Conservation (phyloP, 148 eudicot species). For the Vaccinium vitisidaea region DNA sequence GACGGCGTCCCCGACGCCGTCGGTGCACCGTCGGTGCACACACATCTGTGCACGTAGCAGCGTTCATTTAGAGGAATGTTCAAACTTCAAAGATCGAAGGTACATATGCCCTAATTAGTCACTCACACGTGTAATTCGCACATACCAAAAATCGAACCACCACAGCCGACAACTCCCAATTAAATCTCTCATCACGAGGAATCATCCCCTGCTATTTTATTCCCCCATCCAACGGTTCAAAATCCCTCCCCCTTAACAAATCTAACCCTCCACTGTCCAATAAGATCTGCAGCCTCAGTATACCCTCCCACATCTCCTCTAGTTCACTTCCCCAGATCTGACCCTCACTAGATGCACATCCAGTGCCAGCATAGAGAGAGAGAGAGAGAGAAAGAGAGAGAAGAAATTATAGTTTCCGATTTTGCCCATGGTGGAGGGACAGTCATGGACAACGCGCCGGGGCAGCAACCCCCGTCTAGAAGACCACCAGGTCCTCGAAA, state of each 20-base stretch:
- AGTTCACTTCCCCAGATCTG: conserved; percentile 17
- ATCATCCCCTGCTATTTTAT: not conserved
- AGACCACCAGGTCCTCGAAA: conserved; percentile 42
- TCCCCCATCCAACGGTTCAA: conserved; percentile 6
- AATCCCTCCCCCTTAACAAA: not conserved
- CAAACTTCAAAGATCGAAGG: not conserved
- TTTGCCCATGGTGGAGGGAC: conserved; percentile 57
- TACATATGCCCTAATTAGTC: not conserved
- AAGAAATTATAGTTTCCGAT: conserved; percentile 10
- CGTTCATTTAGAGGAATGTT: not conserved
- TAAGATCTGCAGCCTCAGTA: conserved; percentile 14
- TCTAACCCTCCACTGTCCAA: conserved; percentile 21
- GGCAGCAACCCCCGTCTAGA: conserved; percentile 71
- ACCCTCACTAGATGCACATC: not conserved
- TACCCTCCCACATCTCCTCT: not conserved
- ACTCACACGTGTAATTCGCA: not conserved
- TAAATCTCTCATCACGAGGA: not conserved
- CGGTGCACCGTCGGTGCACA: no score
- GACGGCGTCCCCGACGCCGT: no score
- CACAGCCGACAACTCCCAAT: conserved; percentile 9
- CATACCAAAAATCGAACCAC: not conserved
- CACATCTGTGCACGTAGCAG: no score
- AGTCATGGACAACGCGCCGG: conserved; percentile 65
- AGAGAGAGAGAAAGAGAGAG: not conserved
- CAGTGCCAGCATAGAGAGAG: conserved; percentile 7